phyloP scores from a whole-genome alignment of 164 flowering plant species.

The Umbilicus rupestris region DNA sequence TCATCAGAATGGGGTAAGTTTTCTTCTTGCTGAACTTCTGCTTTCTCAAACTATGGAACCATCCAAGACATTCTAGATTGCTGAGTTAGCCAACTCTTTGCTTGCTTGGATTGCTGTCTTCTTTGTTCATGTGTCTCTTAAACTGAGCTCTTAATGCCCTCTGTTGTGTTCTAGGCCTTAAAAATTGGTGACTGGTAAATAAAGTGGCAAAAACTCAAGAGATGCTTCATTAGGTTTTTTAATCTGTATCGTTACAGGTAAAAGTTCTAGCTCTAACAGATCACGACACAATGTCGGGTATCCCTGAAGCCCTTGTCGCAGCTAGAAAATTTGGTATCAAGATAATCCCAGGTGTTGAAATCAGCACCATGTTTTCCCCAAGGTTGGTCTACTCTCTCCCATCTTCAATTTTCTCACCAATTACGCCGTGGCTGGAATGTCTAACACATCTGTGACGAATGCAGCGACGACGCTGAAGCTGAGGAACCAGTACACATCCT shows the following conservation, averaged over 20 bases:
- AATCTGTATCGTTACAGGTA: constrained; percentile 59
- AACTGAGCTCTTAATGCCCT: neutral
- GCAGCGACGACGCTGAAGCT: constrained; percentile 40
- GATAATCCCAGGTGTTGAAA: constrained; percentile 92
- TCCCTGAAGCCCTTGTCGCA: constrained; percentile 84
- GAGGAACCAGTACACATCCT: constrained; percentile 93
- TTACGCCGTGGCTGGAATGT: neutral
- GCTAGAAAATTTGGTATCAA: constrained; percentile 68
- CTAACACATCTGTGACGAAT: neutral
- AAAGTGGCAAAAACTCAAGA: no score
- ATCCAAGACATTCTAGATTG: neutral
- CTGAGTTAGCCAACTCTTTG: no score
- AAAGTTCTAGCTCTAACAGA: constrained; percentile 90
- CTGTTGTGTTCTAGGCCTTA: neutral
- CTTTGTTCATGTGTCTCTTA: neutral
- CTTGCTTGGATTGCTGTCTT: neutral
- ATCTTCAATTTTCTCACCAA: neutral
- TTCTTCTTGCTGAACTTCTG: neutral
- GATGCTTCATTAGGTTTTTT: neutral
- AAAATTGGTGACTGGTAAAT: no score
- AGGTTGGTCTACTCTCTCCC: constrained; percentile 25
- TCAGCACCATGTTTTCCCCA: constrained; percentile 64
- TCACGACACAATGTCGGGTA: constrained; percentile 90
- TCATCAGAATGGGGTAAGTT: constrained; percentile 75
- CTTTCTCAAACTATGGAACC: no score